Evolutionary conservation across 441 rosid genomes (phyloP).

Genomic region (Francoa sonchifolia): DNA sequence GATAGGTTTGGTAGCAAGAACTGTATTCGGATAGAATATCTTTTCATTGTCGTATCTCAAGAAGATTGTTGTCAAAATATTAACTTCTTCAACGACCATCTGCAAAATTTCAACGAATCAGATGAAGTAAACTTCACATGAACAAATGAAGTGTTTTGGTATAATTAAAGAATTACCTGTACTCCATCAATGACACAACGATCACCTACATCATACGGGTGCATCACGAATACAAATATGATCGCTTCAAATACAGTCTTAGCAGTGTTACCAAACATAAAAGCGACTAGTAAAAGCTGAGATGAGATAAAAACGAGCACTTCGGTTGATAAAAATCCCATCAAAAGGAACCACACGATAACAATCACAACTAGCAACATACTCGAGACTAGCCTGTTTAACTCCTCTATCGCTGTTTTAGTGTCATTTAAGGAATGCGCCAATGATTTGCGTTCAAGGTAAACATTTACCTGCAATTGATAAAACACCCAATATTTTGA

Average conservation of each 20-base stretch:
- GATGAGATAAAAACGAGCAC: conserved; percentile 34
- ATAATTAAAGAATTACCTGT: conserved; percentile 21
- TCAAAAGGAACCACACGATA: conserved; percentile 24
- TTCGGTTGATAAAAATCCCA: conserved; percentile 31
- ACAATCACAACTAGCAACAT: conserved; percentile 18
- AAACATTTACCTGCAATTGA: conserved; percentile 38
- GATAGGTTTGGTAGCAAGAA: conserved; percentile 26
- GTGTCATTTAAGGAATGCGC: conserved; percentile 45
- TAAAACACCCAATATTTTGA: too few relatives aligned
- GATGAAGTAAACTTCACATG: too few relatives aligned
- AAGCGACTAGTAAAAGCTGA: conserved; percentile 29
- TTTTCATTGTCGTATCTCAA: conserved; percentile 32
- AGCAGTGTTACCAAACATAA: conserved; percentile 40
- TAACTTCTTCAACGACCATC: conserved; percentile 38
- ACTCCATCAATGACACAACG: conserved; percentile 51
- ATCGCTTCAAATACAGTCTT: conserved; percentile 47
- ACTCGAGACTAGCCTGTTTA: conserved; percentile 36
- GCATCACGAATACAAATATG: conserved; percentile 53
- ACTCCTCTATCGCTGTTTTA: conserved; percentile 55
- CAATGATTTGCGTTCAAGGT: conserved; percentile 37
- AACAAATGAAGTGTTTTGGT: too few relatives aligned
- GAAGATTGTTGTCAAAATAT: conserved; percentile 27
- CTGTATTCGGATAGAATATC: conserved; percentile 32
- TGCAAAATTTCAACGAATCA: conserved; percentile 8
- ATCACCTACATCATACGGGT: conserved; percentile 48